These are phyloP conservation scores for Haemoproteus tartakovskyi DNA, from an alignment of 169 alveolate genomes.

Conservation along the genomic window DNA sequence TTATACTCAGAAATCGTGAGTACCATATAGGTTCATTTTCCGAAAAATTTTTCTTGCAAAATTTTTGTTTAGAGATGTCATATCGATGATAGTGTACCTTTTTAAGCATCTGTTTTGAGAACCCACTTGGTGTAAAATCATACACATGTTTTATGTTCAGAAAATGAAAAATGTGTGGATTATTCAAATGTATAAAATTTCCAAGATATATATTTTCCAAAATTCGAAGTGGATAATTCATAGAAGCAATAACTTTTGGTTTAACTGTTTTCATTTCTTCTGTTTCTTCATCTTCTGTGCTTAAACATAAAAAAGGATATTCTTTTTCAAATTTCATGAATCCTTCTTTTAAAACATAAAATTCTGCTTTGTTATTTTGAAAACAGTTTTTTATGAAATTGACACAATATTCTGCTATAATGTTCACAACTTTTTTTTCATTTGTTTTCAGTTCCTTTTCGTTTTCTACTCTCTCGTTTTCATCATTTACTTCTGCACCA, in stretches of 20 bases:
- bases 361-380: constrained; percentile 14
- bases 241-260: not conserved
- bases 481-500: not conserved
- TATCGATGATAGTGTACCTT: constrained; percentile 12
- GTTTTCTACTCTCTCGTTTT: not conserved
- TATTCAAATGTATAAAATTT: constrained; percentile 14
- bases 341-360: constrained; percentile 56
- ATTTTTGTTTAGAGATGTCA: not conserved
- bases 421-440: not conserved
- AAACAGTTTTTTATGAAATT: not conserved
- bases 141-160: constrained; percentile 27
- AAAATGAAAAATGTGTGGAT: constrained; percentile 1
- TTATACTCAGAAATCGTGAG: constrained; percentile 7
- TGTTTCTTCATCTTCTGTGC: not conserved
- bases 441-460: constrained; percentile 17
- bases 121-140: constrained; percentile 51
- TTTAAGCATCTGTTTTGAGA: not conserved
- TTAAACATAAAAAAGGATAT: constrained; percentile 31
- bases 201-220: constrained; percentile 27
- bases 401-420: not conserved
- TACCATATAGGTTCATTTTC: constrained; percentile 7
- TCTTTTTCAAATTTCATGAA: constrained; percentile 27
- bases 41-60: constrained; percentile 11
- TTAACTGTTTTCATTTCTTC: not conserved
- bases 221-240: constrained; percentile 39